These are phyloP conservation scores for Fusarium sp. DNA, from an alignment of 2,329 filamentous ascomycete species.

Conservation along the genomic window DNA sequence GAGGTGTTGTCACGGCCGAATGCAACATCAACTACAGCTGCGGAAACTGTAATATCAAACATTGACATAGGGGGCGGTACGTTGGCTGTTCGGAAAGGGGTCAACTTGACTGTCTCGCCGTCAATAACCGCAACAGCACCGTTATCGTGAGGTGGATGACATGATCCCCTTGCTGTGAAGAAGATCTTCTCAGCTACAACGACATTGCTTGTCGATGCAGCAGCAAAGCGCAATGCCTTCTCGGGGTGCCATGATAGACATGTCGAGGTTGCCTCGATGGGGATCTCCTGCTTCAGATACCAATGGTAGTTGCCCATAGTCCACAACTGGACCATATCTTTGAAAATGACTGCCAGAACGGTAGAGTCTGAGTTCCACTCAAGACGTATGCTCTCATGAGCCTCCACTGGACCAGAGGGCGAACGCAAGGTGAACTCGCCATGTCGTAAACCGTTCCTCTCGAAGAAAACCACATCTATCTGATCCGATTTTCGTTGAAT, in stretches of 20 bases:
- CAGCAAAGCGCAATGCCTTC: slow-evolving; percentile 77
- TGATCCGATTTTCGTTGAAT: slow-evolving; percentile 78
- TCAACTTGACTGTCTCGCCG: slow-evolving; percentile 83
- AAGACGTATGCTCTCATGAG: slow-evolving; percentile 72
- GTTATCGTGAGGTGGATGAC: slow-evolving; percentile 78
- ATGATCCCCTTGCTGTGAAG: slow-evolving; percentile 75
- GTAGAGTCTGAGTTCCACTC: slow-evolving; percentile 94
- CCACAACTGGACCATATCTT: slow-evolving; percentile 88
- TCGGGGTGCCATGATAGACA: slow-evolving; percentile 85
- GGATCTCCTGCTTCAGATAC: slow-evolving; percentile 93
- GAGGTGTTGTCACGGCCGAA: slow-evolving; percentile 74
- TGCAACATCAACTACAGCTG: slow-evolving; percentile 78
- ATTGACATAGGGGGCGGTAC: slow-evolving; percentile 94
- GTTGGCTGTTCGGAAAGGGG: slow-evolving; percentile 85
- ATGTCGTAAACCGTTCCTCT: slow-evolving; percentile 96
- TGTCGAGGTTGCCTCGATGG: slow-evolving; percentile 54
- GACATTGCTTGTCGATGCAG: slow-evolving; percentile 65
- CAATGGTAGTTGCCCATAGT: slow-evolving; percentile 98
- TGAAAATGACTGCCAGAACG: slow-evolving; percentile 84
- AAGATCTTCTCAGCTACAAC: slow-evolving; percentile 77
- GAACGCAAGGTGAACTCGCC: slow-evolving; percentile 88
- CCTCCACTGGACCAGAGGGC: slow-evolving; percentile 67
- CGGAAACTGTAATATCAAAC: slow-evolving; percentile 75
- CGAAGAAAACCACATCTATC: slow-evolving; percentile 93
- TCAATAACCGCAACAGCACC: slow-evolving; percentile 88